These are phyloP conservation scores for Croton setiger DNA, from an alignment of 441 rosid species.

Conservation along the genomic window DNA sequence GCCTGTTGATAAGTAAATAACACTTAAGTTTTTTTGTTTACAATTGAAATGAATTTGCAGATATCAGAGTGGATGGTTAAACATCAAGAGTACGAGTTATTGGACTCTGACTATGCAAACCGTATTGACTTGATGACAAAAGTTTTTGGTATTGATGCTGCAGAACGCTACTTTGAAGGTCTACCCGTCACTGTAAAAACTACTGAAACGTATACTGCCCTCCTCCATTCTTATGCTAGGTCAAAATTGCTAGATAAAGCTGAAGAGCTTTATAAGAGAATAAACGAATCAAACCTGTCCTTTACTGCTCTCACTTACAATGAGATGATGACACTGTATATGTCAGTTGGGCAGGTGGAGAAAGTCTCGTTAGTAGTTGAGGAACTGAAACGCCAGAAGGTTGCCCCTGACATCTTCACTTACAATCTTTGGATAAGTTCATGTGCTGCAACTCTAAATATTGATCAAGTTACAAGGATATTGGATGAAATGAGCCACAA, in stretches of 20 bases:
- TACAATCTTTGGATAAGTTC: conserved; percentile 90
- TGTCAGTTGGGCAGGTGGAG: conserved; percentile 78
- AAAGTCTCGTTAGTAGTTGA: conserved; percentile 57
- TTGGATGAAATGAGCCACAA: conserved; percentile 65
- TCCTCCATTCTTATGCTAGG: conserved; percentile 77
- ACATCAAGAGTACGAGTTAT: conserved; percentile 46
- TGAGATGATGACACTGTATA: conserved; percentile 90
- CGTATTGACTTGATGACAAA: conserved; percentile 79
- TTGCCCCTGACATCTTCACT: conserved; percentile 74
- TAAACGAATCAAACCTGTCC: conserved; percentile 43
- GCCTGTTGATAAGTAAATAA: conserved; percentile 4
- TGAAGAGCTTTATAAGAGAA: conserved; percentile 52
- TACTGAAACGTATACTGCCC: conserved; percentile 78
- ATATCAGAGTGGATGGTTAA: conserved; percentile 74
- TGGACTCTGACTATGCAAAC: conserved; percentile 62
- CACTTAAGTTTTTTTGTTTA: conserved; percentile 6
- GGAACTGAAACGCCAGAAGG: conserved; percentile 52
- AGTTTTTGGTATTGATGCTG: conserved; percentile 88
- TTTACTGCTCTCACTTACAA: conserved; percentile 70
- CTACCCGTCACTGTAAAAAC: conserved; percentile 53
- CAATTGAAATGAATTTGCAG: conserved; percentile 37
- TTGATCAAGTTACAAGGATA: conserved; percentile 53
- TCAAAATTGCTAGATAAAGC: conserved; percentile 63
- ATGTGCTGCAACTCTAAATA: conserved; percentile 60
- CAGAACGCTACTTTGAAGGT: conserved; percentile 82